phyloP scores from a whole-genome alignment of 352 stramenopile species.

The Phytophthora foliorum region DNA sequence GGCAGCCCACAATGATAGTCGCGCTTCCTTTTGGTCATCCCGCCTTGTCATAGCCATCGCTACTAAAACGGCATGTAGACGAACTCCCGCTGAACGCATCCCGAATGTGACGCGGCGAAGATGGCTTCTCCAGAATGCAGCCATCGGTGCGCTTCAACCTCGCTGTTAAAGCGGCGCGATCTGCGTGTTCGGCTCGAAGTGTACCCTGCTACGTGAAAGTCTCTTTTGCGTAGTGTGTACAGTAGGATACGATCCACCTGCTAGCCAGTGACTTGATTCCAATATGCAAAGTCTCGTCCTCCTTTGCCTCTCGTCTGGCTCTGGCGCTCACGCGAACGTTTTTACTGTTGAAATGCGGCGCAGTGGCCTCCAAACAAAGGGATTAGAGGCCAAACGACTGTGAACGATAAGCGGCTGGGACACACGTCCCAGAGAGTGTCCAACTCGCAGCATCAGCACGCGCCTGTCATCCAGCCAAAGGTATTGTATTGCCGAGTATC shows the following conservation, averaged over 20 bases:
- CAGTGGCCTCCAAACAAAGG: constrained; percentile 19
- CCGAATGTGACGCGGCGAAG: constrained; percentile 25
- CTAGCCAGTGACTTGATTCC: constrained; percentile 13
- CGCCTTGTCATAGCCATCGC: background rate
- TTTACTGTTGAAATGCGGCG: constrained; percentile 29
- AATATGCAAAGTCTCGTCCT: constrained; percentile 9
- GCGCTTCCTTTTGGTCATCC: background rate
- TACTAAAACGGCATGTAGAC: constrained; percentile 16
- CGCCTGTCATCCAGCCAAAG: constrained; percentile 12
- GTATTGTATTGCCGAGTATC: constrained; percentile 8
- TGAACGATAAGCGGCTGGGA: constrained; percentile 28
- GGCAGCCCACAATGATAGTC: background rate
- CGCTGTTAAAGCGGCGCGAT: constrained; percentile 16
- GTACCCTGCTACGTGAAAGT: background rate
- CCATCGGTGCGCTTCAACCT: constrained; percentile 13
- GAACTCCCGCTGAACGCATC: constrained; percentile 14
- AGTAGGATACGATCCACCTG: background rate
- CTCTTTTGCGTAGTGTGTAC: background rate
- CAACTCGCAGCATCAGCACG: constrained; percentile 28
- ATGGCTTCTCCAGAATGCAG: constrained; percentile 14
- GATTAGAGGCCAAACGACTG: constrained; percentile 24
- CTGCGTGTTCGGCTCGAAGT: constrained; percentile 10
- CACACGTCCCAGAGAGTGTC: constrained; percentile 11
- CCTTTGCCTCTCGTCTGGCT: constrained; percentile 9
- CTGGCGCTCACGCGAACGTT: constrained; percentile 16